Evolutionary conservation across 352 stramenopile genomes (phyloP).

Genomic region (Salisapilia sapeloensis): DNA sequence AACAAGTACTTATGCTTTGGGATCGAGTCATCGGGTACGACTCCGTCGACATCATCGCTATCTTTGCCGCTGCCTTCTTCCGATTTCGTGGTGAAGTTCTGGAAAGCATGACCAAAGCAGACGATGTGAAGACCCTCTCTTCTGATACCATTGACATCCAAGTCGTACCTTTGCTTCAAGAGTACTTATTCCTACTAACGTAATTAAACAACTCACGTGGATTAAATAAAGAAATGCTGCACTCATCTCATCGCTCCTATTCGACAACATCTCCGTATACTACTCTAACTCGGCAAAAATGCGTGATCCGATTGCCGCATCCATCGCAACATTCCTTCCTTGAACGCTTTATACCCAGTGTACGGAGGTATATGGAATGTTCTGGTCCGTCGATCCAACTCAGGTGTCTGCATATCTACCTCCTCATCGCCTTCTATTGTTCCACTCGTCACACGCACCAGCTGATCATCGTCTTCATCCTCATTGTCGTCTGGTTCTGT

Average conservation of each 20-base stretch:
- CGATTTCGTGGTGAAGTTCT: slow-evolving; percentile 44
- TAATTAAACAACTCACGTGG: slow-evolving; percentile 3
- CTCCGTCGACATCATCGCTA: slow-evolving; percentile 40
- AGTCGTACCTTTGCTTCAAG: slow-evolving; percentile 43
- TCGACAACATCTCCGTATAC: background rate
- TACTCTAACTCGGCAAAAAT: slow-evolving; percentile 13
- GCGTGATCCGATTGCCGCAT: slow-evolving; percentile 19
- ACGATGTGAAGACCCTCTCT: slow-evolving; percentile 50
- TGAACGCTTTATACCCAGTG: slow-evolving; percentile 31
- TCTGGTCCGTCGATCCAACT: slow-evolving; percentile 19
- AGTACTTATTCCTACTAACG: slow-evolving; percentile 42
- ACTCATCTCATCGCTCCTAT: too few species aligned
- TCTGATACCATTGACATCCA: slow-evolving; percentile 51
- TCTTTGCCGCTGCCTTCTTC: slow-evolving; percentile 56
- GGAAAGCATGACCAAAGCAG: slow-evolving; percentile 13
- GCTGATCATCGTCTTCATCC: slow-evolving; percentile 1
- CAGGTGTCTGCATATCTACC: slow-evolving; percentile 9
- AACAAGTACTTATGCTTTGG: slow-evolving; percentile 63
- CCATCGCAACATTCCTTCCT: slow-evolving; percentile 14
- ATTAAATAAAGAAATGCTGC: too few species aligned
- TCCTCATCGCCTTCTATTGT: slow-evolving; percentile 3
- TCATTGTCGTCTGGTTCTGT: background rate
- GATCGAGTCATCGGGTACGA: slow-evolving; percentile 60
- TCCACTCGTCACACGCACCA: slow-evolving; percentile 1
- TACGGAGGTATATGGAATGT: slow-evolving; percentile 34